phyloP scores from a whole-genome alignment of 225 moss, liverwort and hornwort genomes.

The Physcomitrium patens region DNA sequence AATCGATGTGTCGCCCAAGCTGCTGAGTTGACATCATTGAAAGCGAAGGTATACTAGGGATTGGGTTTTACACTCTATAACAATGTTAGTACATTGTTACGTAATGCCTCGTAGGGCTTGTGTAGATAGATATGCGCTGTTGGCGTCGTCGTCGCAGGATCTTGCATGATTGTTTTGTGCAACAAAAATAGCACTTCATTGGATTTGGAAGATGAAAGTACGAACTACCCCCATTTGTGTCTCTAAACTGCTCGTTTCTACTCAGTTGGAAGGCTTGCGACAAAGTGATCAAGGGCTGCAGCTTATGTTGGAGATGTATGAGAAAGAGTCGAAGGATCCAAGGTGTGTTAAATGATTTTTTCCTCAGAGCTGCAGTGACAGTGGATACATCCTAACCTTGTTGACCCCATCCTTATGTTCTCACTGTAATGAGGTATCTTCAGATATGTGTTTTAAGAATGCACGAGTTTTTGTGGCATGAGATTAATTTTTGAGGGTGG shows the following conservation, averaged over 20 bases:
- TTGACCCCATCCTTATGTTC: conserved; percentile 17
- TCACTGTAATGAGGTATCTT: conserved; percentile 1
- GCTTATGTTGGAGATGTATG: conserved; percentile 72
- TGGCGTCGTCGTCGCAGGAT: not conserved
- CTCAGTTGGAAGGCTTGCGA: conserved; percentile 58
- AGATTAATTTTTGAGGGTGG: conserved; percentile 33
- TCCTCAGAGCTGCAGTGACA: conserved; percentile 25
- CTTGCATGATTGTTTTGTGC: not conserved
- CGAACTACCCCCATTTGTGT: conserved; percentile 17
- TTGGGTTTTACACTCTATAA: conserved; percentile 6
- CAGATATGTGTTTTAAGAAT: conserved; percentile 27
- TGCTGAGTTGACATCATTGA: conserved; percentile 65
- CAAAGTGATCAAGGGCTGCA: conserved; percentile 70
- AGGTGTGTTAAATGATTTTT: conserved; percentile 55
- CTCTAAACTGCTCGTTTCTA: conserved; percentile 22
- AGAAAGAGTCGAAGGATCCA: conserved; percentile 63
- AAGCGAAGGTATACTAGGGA: conserved; percentile 65
- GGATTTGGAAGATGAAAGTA: conserved; percentile 22
- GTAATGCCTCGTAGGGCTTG: not conserved
- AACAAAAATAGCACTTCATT: conserved; percentile 12
- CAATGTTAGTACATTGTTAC: not conserved
- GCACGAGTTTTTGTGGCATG: conserved; percentile 17
- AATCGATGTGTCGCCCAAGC: conserved; percentile 70
- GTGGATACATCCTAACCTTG: conserved; percentile 12
- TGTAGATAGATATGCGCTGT: not conserved